Conservation (phyloP, 306 rosid species). For the Castanea sativa region DNA sequence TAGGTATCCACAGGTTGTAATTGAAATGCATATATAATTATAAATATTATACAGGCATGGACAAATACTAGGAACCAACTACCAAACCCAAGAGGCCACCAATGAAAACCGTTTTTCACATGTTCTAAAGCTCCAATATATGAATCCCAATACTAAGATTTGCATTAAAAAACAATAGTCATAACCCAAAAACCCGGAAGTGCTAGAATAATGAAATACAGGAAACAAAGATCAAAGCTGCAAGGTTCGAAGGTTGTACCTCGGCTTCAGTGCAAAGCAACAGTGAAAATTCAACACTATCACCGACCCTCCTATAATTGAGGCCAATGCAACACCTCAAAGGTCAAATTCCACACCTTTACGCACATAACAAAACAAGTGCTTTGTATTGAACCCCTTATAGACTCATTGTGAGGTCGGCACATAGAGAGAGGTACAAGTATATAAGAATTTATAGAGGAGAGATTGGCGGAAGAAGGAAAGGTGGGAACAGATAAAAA, state of each 20-base stretch:
- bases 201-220: conserved; percentile 34
- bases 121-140: conserved; percentile 30
- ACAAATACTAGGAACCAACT: conserved; percentile 52
- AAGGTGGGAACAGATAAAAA: conserved; percentile 13
- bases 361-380: conserved; percentile 32
- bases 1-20: conserved; percentile 19
- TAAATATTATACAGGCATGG: conserved; percentile 20
- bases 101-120: conserved; percentile 39
- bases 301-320: conserved; percentile 62
- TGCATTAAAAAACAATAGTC: conserved; percentile 5
- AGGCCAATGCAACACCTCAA: conserved; percentile 36
- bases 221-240: conserved; percentile 38
- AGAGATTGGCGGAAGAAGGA: conserved; percentile 67
- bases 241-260: conserved; percentile 34
- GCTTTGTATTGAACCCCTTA: conserved; percentile 46
- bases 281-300: conserved; percentile 37
- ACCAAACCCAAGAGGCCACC: conserved; percentile 33
- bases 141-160: conserved; percentile 26
- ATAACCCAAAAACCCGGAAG: conserved; percentile 26
- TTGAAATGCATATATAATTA: conserved; percentile 19
- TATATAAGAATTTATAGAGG: conserved; percentile 6
- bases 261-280: conserved; percentile 42
- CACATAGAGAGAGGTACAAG: neutral
- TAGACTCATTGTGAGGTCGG: neutral
- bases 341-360: conserved; percentile 35